Base-by-base conservation (phyloP, 176 grass and related monocot species). In the Oryza australiensis region DNA sequence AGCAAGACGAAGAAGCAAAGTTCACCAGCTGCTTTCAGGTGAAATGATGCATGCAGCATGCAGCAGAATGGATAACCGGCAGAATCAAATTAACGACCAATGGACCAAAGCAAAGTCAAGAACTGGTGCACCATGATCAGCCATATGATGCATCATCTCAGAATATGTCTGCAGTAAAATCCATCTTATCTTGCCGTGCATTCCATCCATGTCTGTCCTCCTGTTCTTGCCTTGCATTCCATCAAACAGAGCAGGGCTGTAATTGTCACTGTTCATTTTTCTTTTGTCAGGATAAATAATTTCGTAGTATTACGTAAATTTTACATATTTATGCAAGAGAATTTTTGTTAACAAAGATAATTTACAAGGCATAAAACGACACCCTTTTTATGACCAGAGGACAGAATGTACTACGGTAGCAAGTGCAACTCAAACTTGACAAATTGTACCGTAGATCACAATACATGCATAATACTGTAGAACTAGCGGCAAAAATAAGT, bases 181-280 rank as follows among this genome's bases (percentile, higher is more conserved):
- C 15, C 42, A 59, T 59, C 43, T 45, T 32, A 45, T 18, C 76
- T 43, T 67, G 27, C 28, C 64, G 77, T 67, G 76, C 62, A 79
- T 66, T 24, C 63, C 62, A 79, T 66, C 11, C 62, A 79, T 55
- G 49, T 22, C 49, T 66, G 62, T 46, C 76, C 15, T 3, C 10
- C 41, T 16, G 0, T 33, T 48, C 32, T 11, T 32, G 4, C 9
- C n/a, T 64, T 48, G 15, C 2, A 9, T 10, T 48, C 0, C 45
- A 16, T 48, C 45, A 64, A 42, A 55, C 23, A 29, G 59, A 40
- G 27, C 27, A 32, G 63, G 63, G 10, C 62, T 12, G 24, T 12
- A 27, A 26, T 27, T 63, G 3, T 5, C 43, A 46, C 43, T 14
- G 12, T 51, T 55, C 12, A 22, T 18, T 22, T 20, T 55, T 55